These are phyloP conservation scores for Ophiostoma triangulosporum DNA, from an alignment of 2,329 filamentous ascomycete species.

Conservation along the genomic window DNA sequence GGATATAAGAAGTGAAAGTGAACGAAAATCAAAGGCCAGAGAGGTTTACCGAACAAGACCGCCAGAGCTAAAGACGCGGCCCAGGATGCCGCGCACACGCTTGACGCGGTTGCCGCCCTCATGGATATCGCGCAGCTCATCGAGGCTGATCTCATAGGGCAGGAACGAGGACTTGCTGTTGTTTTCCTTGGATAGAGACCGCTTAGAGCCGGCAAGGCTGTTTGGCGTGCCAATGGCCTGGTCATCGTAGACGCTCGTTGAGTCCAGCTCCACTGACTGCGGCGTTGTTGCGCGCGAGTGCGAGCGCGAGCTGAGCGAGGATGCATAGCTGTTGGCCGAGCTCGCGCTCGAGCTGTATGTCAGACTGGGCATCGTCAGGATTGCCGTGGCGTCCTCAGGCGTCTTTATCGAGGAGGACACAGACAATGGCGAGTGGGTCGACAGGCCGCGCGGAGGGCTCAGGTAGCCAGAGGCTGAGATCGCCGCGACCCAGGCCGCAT, in stretches of 20 bases:
- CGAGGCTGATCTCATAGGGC: slow-evolving; percentile 41
- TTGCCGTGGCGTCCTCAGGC: slow-evolving; percentile 17
- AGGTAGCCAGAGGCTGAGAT: slow-evolving; percentile 24
- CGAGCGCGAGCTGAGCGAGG: slow-evolving; percentile 34
- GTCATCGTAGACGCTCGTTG: slow-evolving; percentile 31
- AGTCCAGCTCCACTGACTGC: slow-evolving; percentile 25
- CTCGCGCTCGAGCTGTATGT: slow-evolving; percentile 29
- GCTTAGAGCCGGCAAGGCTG: slow-evolving; percentile 12
- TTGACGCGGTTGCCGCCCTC: slow-evolving; percentile 34
- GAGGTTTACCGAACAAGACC: slow-evolving; percentile 25
- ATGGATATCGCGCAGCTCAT: slow-evolving; percentile 37
- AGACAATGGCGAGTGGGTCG: background rate
- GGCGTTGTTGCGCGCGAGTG: slow-evolving; percentile 36
- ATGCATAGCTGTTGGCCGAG: slow-evolving; percentile 30
- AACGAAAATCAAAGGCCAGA: background rate
- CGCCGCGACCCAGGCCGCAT: slow-evolving; percentile 13
- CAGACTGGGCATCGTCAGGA: slow-evolving; percentile 31
- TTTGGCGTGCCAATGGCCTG: slow-evolving; percentile 21
- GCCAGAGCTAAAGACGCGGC: slow-evolving; percentile 33
- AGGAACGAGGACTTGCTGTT: slow-evolving; percentile 21
- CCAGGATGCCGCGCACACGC: slow-evolving; percentile 37
- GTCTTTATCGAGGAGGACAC: slow-evolving; percentile 11
- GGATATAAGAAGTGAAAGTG: slow-evolving; percentile 5
- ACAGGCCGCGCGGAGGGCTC: slow-evolving; percentile 32
- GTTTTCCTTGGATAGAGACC: slow-evolving; percentile 3